phyloP scores from a whole-genome alignment of 2,329 filamentous ascomycete genomes.

The Hypoxylon sp. region DNA sequence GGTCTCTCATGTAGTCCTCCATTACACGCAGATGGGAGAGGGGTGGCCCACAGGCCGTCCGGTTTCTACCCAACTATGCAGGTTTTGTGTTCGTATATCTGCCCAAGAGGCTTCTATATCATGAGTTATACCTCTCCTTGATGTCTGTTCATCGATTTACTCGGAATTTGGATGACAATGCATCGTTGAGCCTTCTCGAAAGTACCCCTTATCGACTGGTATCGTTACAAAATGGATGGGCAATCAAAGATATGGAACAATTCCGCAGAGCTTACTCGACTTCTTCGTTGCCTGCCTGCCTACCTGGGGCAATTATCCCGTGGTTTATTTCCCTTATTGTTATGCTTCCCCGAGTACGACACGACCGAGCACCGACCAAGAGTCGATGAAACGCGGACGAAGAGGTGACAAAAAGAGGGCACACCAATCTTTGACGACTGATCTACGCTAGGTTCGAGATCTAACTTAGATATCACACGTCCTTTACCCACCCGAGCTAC shows the following conservation, averaged over 20 bases:
- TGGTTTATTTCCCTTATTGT: not conserved
- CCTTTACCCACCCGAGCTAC: not conserved
- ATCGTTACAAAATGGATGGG: not conserved
- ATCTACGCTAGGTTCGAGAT: not conserved
- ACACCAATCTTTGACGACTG: not conserved
- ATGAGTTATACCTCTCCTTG: not conserved
- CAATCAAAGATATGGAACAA: not conserved
- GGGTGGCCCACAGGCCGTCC: not conserved
- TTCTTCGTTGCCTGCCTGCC: not conserved
- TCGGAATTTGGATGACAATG: not conserved
- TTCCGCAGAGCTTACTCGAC: not conserved
- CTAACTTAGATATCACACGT: not conserved
- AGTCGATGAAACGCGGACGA: not conserved
- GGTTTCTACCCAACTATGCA: slow-evolving; percentile 19
- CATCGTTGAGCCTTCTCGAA: not conserved
- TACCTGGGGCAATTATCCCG: too few species aligned
- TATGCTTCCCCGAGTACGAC: not conserved
- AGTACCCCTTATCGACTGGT: not conserved
- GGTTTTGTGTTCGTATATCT: slow-evolving; percentile 5
- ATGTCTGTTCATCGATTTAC: not conserved
- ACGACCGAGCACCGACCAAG: not conserved
- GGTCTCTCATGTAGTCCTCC: not conserved
- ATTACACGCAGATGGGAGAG: slow-evolving; percentile 9
- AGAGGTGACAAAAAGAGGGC: not conserved
- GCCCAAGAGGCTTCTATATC: slow-evolving; percentile 1